phyloP scores from a whole-genome alignment of 129 eudicot species.

The Lactuca sativa region DNA sequence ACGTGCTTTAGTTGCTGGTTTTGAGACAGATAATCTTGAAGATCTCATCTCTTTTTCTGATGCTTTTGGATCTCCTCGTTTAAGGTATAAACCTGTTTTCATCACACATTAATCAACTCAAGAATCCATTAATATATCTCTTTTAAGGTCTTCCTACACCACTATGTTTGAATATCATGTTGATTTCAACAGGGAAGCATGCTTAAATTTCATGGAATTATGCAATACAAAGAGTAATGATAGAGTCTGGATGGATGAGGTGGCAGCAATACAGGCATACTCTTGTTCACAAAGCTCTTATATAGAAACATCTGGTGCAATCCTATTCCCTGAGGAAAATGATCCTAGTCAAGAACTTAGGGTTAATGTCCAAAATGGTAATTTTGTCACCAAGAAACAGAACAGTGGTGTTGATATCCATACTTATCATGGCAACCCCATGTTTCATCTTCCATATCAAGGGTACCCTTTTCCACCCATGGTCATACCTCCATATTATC shows the following conservation, averaged over 20 bases:
- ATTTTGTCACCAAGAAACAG: conserved; percentile 31
- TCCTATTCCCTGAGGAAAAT: conserved; percentile 46
- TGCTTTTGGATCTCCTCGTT: conserved; percentile 85
- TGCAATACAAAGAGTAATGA: conserved; percentile 70
- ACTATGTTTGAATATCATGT: neutral
- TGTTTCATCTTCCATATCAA: conserved; percentile 61
- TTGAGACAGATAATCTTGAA: conserved; percentile 56
- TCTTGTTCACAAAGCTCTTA: conserved; percentile 46
- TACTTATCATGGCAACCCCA: conserved; percentile 43
- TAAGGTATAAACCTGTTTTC: conserved; percentile 49
- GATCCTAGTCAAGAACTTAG: conserved; percentile 35
- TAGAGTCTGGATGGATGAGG: conserved; percentile 68
- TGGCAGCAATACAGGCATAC: conserved; percentile 76
- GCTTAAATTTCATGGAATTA: conserved; percentile 61
- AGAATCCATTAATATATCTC: conserved; percentile 4
- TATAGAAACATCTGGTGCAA: conserved; percentile 45
- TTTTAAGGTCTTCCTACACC: conserved; percentile 9
- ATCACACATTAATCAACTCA: conserved; percentile 1
- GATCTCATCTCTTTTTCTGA: conserved; percentile 72
- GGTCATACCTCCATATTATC: conserved; percentile 52
- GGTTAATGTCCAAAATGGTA: conserved; percentile 36
- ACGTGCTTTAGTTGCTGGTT: conserved; percentile 85
- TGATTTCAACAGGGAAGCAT: conserved; percentile 66
- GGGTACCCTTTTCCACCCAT: conserved; percentile 60
- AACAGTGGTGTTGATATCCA: conserved; percentile 44